phyloP scores from a whole-genome alignment of 2,329 filamentous ascomycete species.

The Simplicillium sp. region DNA sequence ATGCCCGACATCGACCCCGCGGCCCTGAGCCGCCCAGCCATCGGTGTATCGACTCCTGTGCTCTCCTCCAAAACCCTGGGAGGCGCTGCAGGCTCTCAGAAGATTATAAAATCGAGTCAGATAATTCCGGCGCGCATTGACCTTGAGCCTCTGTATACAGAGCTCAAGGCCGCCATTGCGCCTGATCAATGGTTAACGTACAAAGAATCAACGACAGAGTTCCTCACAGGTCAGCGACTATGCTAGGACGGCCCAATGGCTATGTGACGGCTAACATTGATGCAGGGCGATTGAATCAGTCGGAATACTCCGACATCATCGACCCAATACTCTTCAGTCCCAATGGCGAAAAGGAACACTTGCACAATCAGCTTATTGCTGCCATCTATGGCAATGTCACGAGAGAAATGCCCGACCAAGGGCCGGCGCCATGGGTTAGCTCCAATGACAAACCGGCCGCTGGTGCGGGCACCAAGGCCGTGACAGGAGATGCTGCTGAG shows the following conservation, averaged over 20 bases:
- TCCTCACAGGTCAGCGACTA: conserved; percentile 44
- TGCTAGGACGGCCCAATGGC: background rate
- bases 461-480: conserved; percentile 48
- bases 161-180: conserved; percentile 49
- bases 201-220: conserved; percentile 53
- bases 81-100: conserved; percentile 38
- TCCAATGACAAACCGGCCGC: conserved; percentile 58
- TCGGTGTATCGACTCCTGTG: conserved; percentile 49
- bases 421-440: conserved; percentile 62
- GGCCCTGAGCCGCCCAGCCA: conserved; percentile 53
- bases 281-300: conserved; percentile 53
- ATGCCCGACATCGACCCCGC: conserved; percentile 66
- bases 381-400: conserved; percentile 62
- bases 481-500: conserved; percentile 57
- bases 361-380: conserved; percentile 59
- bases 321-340: conserved; percentile 49
- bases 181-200: conserved; percentile 54
- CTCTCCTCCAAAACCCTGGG: conserved; percentile 48
- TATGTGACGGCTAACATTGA: conserved; percentile 17
- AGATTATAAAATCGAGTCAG: conserved; percentile 50
- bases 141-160: conserved; percentile 54
- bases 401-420: conserved; percentile 57
- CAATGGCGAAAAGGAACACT: conserved; percentile 49
- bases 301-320: conserved; percentile 48
- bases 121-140: conserved; percentile 58